Evolutionary conservation across 768 basidiomycete genomes (phyloP), one percentile per base, ranked within the genome.

Genomic region (Pholiota microspora): DNA sequence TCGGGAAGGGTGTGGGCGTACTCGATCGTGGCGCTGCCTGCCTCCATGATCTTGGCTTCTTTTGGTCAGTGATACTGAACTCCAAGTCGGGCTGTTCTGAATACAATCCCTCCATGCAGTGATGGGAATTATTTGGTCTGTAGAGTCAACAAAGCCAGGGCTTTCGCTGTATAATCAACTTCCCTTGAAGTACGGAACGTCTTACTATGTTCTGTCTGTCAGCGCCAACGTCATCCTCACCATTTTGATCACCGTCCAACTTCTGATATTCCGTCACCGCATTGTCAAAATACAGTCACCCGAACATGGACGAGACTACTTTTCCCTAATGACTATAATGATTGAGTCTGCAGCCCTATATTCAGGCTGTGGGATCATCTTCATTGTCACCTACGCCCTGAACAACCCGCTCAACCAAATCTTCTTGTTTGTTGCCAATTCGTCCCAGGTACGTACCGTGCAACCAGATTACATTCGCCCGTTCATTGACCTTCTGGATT

Each of bases 271-370:
- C 51, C 69, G 73, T 15, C 60, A 61, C n/a, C 60, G 54, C 6
- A 58, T 73, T 47, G 34, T 69, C 16, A 49, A 60, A 12, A 59
- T 54, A 10, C 67, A 77, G n/a, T 66, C 70, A 5, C 57, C 60
- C 4, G 71, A 69, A 1, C 61, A 73, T 31, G 72, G 66, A 3
- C 62, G 42, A 18, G 64, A 71, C 34, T 77, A 76, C 55, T 57
- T 70, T 16, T 72, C 70, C 7, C 49, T 74, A 36, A 57, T 59
- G 2, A 64, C 72, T 7, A 68, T 77, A 31, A 53, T 78, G 27
- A 53, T 78, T 48, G 77, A 78, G 56, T 73, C 71, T 2, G 76
- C 77, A 0, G 70, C 74, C 3, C 61, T 77, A 6, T 77, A 76
- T 55, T 72, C 74, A 3, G 56, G 69, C 27, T 71, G 69, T 56